Percentiles rank a stretch among this genome's conserved stretches.
These are phyloP conservation scores for Hymenoscyphus linearis DNA, from an alignment of 2,329 filamentous ascomycete genomes.

Conservation along the genomic window DNA sequence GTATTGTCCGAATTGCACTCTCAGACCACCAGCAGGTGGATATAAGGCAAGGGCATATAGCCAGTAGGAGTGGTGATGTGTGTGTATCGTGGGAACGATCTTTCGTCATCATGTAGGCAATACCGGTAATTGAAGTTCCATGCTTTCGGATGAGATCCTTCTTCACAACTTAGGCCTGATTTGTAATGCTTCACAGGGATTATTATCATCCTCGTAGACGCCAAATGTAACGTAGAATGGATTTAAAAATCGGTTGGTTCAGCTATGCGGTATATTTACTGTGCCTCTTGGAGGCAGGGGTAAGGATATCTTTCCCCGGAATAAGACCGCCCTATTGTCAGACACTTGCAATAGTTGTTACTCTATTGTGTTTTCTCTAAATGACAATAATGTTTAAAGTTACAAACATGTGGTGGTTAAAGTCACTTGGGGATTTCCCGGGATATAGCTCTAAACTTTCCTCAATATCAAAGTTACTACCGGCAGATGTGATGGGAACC, in stretches of 20 bases:
- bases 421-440: not conserved
- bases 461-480: not conserved
- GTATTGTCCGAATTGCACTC: too few species aligned
- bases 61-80: not conserved
- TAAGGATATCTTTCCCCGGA: not conserved
- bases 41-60: too few species aligned
- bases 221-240: not conserved
- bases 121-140: not conserved
- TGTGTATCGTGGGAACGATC: not conserved
- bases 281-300: not conserved
- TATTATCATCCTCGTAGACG: not conserved
- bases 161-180: not conserved
- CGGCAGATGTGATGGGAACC: not conserved
- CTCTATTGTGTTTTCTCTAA: not conserved
- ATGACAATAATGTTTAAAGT: not conserved
- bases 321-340: not conserved
- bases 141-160: not conserved
- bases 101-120: not conserved
- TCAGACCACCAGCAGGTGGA: too few species aligned
- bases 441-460: not conserved
- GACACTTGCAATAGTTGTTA: not conserved
- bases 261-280: not conserved
- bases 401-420: not conserved
- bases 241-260: not conserved
- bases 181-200: not conserved